Conservation (phyloP, 805 yeast species). For the Yamadazyma akitaensis region DNA sequence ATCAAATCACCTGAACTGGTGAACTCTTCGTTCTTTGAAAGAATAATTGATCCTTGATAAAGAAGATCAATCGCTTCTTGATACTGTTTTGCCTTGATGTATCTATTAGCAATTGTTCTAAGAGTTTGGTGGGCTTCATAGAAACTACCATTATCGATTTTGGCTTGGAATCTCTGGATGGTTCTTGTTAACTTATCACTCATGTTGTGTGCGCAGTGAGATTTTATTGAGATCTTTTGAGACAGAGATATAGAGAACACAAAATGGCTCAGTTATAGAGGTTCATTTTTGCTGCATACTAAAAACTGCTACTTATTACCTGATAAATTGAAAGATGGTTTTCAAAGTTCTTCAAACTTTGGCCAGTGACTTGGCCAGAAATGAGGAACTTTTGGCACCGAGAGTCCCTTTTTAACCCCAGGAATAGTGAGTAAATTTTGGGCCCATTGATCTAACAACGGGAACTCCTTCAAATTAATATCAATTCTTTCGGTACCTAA, state of each 20-base stretch:
- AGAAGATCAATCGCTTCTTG: slow-evolving; percentile 71
- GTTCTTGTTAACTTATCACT: slow-evolving; percentile 51
- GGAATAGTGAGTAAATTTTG: slow-evolving; percentile 29
- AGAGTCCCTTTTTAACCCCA: slow-evolving; percentile 30
- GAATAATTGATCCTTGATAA: slow-evolving; percentile 64
- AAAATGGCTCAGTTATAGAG: too few species aligned
- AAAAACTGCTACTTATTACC: too few species aligned
- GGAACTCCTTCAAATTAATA: slow-evolving; percentile 37
- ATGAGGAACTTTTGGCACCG: slow-evolving; percentile 9
- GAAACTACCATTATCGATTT: slow-evolving; percentile 70
- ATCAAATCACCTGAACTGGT: slow-evolving; percentile 82
- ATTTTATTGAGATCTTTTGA: not conserved
- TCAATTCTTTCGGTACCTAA: slow-evolving; percentile 11
- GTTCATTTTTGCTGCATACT: too few species aligned
- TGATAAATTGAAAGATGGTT: too few species aligned
- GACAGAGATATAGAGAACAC: too few species aligned
- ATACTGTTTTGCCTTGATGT: slow-evolving; percentile 64
- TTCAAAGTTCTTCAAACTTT: not conserved
- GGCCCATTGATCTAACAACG: slow-evolving; percentile 40
- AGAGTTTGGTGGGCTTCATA: slow-evolving; percentile 97
- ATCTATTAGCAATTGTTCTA: slow-evolving; percentile 83
- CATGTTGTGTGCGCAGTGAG: slow-evolving; percentile 3
- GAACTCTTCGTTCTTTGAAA: slow-evolving; percentile 66
- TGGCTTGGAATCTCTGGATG: slow-evolving; percentile 60
- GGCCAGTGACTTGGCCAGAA: slow-evolving; percentile 4